These are phyloP conservation scores for Fusarium coffeatum DNA, from an alignment of 2,329 filamentous ascomycete genomes.

Conservation along the genomic window DNA sequence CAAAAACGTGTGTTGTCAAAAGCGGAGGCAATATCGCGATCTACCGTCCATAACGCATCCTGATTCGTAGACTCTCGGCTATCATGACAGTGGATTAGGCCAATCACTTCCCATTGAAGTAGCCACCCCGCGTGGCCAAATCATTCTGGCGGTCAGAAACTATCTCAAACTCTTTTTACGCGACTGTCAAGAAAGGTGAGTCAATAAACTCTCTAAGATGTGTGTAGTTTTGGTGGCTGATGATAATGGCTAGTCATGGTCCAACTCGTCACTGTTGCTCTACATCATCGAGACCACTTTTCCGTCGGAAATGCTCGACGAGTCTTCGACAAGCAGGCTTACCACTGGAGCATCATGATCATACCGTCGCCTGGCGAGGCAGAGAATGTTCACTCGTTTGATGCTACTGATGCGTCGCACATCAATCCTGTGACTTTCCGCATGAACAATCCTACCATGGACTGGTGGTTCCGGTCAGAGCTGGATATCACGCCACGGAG, in stretches of 20 bases:
- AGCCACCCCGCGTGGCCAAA: background rate
- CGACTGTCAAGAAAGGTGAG: background rate
- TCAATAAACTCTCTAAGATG: too few species aligned
- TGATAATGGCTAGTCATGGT: slow-evolving; percentile 14
- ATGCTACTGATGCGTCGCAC: slow-evolving; percentile 48
- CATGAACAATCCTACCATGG: slow-evolving; percentile 49
- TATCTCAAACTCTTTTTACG: background rate
- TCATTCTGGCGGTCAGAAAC: slow-evolving; percentile 4
- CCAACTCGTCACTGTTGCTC: slow-evolving; percentile 40
- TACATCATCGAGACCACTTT: slow-evolving; percentile 46
- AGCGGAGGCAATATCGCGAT: slow-evolving; percentile 1
- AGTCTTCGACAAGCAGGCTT: slow-evolving; percentile 47
- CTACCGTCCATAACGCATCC: background rate
- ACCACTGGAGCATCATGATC: slow-evolving; percentile 49
- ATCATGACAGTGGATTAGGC: slow-evolving; percentile 4
- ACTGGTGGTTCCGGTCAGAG: slow-evolving; percentile 47
- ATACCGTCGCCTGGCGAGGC: slow-evolving; percentile 34
- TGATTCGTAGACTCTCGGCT: slow-evolving; percentile 6
- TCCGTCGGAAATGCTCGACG: slow-evolving; percentile 42
- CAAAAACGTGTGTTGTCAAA: background rate
- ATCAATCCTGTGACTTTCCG: slow-evolving; percentile 49
- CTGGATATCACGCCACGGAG: slow-evolving; percentile 30
- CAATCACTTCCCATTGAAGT: slow-evolving; percentile 12
- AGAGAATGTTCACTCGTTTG: slow-evolving; percentile 36
- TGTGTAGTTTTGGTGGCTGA: too few species aligned